phyloP scores from a whole-genome alignment of 176 grass and related monocot genomes.

The Microstegium vimineum region DNA sequence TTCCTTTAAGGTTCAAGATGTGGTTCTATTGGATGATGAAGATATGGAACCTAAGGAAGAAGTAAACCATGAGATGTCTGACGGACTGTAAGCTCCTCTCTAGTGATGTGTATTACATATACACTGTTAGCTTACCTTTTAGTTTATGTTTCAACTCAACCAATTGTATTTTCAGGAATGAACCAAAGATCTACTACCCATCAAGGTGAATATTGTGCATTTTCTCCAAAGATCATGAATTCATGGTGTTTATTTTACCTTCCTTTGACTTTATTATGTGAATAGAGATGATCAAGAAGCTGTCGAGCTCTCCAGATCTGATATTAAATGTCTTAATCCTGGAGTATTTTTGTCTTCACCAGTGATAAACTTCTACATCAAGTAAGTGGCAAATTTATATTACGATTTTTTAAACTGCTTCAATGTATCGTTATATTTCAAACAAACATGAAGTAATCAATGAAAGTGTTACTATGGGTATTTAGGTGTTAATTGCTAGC shows the following conservation, averaged over 20 bases:
- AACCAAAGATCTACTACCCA: slow-evolving; percentile 68
- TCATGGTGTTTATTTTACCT: too few relatives aligned
- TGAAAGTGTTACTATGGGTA: too few relatives aligned
- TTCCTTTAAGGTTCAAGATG: slow-evolving; percentile 34
- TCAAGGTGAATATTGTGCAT: slow-evolving; percentile 47
- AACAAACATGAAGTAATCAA: too few relatives aligned
- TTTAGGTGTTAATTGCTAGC: too few relatives aligned
- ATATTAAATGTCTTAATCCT: slow-evolving; percentile 65
- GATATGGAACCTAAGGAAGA: slow-evolving; percentile 39
- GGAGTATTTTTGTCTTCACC: slow-evolving; percentile 68
- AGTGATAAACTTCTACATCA: slow-evolving; percentile 83
- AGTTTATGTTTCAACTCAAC: slow-evolving; percentile 21
- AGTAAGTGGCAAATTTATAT: slow-evolving; percentile 35
- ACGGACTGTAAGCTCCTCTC: slow-evolving; percentile 33
- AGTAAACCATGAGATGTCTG: slow-evolving; percentile 1
- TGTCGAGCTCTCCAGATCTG: slow-evolving; percentile 58
- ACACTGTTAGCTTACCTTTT: slow-evolving; percentile 6
- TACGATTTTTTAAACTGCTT: too few relatives aligned
- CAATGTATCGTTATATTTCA: too few relatives aligned
- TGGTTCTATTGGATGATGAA: slow-evolving; percentile 80
- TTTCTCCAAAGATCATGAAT: too few relatives aligned
- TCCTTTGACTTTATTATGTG: too few relatives aligned
- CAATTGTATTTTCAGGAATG: slow-evolving; percentile 43
- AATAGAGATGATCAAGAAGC: slow-evolving; percentile 69
- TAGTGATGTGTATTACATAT: not conserved